Evolutionary conservation across 306 rosid genomes (phyloP), one percentile per base, ranked within the genome.

Genomic region (Clitoria ternatea): DNA sequence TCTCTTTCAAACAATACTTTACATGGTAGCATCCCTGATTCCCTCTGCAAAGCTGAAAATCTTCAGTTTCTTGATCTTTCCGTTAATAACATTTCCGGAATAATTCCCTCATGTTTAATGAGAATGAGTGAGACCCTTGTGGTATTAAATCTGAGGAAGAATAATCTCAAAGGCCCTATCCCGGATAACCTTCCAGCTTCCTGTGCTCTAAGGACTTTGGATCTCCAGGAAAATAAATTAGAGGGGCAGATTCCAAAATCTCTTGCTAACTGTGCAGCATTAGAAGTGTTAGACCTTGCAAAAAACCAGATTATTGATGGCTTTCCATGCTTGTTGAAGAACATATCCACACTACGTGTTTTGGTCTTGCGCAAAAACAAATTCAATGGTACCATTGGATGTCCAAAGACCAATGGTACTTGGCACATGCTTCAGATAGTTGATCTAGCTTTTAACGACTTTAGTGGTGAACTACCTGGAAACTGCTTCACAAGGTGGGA

Each of bases 51-150:
- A 1, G 80, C 82, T 2, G 11, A 9, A 37, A 19, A 0, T 65
- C 84, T 84, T 40, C 24, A 65, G 60, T 85, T 84, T 23, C 86
- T 87, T 47, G 84, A 87, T 80, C 62, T 87, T 66, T 84, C 89
- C 32, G 0, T 5, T 5, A 86, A 86, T 56, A 33, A 12, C 2
- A 20, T 86, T 11, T 37, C 67, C 53, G 83, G 85, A 27, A 8
- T 27, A 33, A 55, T 87, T 67, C 89, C 86, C 0, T 13, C 69
- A 0, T 87, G 89, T 24, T 22, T 87, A 15, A 45, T 36, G 23
- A 1, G 0, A 6, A 43, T 67, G 40, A 72, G 59, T 4, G 40
- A 14, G 1, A 66, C 70, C 15, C 80, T 80, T n/a, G 69, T 8
- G 40, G 76, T 84, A 9, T 29, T 87, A 5, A 69, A 77, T 49